Conservation (phyloP, 305 asterid genomes). For the Galium porrigens region DNA sequence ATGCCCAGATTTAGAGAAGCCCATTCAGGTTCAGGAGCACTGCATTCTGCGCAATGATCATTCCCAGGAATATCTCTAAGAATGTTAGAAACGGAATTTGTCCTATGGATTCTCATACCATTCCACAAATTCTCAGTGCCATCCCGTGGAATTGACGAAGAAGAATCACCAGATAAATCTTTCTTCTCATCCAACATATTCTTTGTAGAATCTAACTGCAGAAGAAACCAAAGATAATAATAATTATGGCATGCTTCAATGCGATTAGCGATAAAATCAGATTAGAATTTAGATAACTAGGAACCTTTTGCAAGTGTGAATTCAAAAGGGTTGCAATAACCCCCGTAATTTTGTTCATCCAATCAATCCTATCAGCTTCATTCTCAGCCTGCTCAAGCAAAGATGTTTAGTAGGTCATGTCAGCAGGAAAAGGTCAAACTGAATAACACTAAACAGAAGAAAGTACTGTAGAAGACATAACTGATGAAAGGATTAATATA, state of each 20-base stretch:
- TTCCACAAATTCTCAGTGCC: slow-evolving; percentile 28
- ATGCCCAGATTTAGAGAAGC: slow-evolving; percentile 93
- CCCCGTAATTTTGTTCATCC: slow-evolving; percentile 89
- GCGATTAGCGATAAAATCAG: background rate
- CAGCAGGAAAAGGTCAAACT: background rate
- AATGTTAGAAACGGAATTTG: slow-evolving; percentile 55
- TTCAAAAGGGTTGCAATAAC: slow-evolving; percentile 77
- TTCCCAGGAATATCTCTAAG: slow-evolving; percentile 76
- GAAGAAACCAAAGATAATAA: slow-evolving; percentile 19
- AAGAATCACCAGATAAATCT: slow-evolving; percentile 30
- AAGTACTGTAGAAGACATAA: background rate
- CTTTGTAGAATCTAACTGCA: slow-evolving; percentile 54
- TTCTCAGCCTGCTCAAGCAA: slow-evolving; percentile 64
- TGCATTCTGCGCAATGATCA: slow-evolving; percentile 77
- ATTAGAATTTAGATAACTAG: background rate
- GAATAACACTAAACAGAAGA: background rate
- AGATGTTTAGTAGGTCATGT: background rate
- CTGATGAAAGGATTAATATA: background rate
- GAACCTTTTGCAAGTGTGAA: slow-evolving; percentile 83
- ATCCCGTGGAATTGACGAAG: slow-evolving; percentile 25
- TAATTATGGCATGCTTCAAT: slow-evolving; percentile 4
- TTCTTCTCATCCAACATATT: slow-evolving; percentile 20
- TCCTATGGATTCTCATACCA: slow-evolving; percentile 31
- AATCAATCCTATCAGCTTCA: slow-evolving; percentile 84
- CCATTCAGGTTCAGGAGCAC: slow-evolving; percentile 85